Base-by-base conservation (phyloP, 257 asterid genomes). In the Verbascum thapsus region DNA sequence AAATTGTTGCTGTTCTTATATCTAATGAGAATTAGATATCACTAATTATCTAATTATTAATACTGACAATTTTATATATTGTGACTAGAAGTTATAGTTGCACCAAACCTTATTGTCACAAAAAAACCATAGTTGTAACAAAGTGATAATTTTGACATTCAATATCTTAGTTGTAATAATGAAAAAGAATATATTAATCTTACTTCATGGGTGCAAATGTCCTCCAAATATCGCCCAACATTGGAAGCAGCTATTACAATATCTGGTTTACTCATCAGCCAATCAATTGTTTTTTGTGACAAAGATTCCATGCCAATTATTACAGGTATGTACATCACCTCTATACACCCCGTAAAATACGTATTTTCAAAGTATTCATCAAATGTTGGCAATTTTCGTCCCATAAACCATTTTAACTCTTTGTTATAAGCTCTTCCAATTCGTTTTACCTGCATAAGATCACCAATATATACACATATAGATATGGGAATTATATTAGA, bases 401-500 rank as follows among this genome's bases (percentile, higher is more conserved):
- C 74, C 49, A 42, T 49, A 11, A 69, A 8, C 82, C 83, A 78
- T 12, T 40, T 38, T 3, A 32, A 62, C 66, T 78, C 77, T 40
- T 22, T 7, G 44, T 40, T 43, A 30, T 73, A 73, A 3, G 76
- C 74, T 30, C 69, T 20, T 1, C 52, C 63, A 1, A 69, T 35
- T 9, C 70, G 49, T 58, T 66, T 57, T 30, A 70, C 68, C 83
- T 70, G 13, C 1, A 8, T 8, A 20, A 9, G 20, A 10, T 11
- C 39, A 40, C 10, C 12, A 9, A 7, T 9, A 4, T 4, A 10
- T 58, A 8, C 10, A 58, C n/a, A n/a, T n/a, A n/a, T n/a, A n/a
- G n/a, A n/a, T n/a, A n/a, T n/a, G n/a, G n/a, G n/a, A n/a, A n/a
- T n/a, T n/a, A n/a, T n/a, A n/a, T n/a, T n/a, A n/a, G n/a, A n/a